These are phyloP conservation scores for Isabelozyma pseudorhagii DNA, from an alignment of 805 yeast species.

Conservation along the genomic window DNA sequence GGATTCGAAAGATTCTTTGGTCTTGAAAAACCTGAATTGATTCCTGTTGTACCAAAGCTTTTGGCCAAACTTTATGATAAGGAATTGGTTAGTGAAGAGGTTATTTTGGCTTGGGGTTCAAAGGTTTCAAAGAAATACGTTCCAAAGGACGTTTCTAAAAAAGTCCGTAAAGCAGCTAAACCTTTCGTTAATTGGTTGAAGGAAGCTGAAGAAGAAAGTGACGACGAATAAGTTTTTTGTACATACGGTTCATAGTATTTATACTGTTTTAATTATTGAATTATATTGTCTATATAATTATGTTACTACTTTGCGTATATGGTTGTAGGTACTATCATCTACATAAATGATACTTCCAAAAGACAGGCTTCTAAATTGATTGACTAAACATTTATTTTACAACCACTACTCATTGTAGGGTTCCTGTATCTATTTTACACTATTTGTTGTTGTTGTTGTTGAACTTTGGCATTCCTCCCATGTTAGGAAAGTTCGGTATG, in stretches of 20 bases:
- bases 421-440: neutral
- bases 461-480: slow-evolving; percentile 25
- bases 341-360: too few relatives aligned
- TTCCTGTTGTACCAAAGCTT: slow-evolving; percentile 75
- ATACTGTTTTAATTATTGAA: neutral
- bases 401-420: neutral
- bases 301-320: too few relatives aligned
- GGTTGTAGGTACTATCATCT: too few relatives aligned
- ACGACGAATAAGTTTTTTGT: slow-evolving; percentile 46
- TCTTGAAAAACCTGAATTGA: slow-evolving; percentile 64
- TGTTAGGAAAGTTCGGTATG: slow-evolving; percentile 20
- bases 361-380: too few relatives aligned
- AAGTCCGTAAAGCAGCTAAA: slow-evolving; percentile 93
- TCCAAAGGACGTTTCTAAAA: slow-evolving; percentile 86
- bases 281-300: too few relatives aligned
- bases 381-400: neutral
- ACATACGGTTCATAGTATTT: neutral
- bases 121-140: slow-evolving; percentile 91
- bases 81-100: slow-evolving; percentile 84
- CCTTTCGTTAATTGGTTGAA: slow-evolving; percentile 94
- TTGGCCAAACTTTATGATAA: slow-evolving; percentile 76
- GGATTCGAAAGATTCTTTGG: slow-evolving; percentile 95
- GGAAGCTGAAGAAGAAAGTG: slow-evolving; percentile 67
- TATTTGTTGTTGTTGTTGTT: slow-evolving; percentile 6
- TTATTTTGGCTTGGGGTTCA: slow-evolving; percentile 78